Conservation (phyloP, 768 basidiomycete genomes). For the Lenzites betulinus region DNA sequence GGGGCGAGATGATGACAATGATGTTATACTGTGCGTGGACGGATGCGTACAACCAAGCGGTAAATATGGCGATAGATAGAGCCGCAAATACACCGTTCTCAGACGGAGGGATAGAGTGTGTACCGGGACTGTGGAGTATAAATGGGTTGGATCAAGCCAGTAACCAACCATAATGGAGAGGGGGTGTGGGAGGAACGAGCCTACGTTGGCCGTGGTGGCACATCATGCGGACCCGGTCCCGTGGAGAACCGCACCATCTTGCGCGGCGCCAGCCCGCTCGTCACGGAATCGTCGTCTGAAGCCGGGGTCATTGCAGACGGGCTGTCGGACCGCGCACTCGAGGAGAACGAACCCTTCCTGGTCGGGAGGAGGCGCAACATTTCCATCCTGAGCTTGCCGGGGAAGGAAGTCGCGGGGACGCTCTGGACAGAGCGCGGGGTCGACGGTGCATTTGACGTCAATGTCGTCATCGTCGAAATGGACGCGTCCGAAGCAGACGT, state of each 20-base stretch:
- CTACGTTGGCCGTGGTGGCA: slow-evolving; percentile 11
- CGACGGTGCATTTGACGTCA: slow-evolving; percentile 43
- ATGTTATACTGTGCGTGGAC: slow-evolving; percentile 8
- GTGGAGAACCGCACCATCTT: slow-evolving; percentile 68
- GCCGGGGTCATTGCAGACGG: slow-evolving; percentile 27
- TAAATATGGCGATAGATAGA: slow-evolving; percentile 15
- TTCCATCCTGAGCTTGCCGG: slow-evolving; percentile 43
- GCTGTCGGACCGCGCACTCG: slow-evolving; percentile 36
- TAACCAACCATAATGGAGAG: neutral
- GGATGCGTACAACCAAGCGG: slow-evolving; percentile 9
- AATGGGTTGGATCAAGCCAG: slow-evolving; percentile 7
- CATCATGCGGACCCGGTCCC: slow-evolving; percentile 35
- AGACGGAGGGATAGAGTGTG: neutral
- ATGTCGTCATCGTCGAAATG: slow-evolving; percentile 43
- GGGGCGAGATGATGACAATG: neutral
- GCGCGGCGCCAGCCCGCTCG: slow-evolving; percentile 41
- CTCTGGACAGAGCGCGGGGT: slow-evolving; percentile 29
- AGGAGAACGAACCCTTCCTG: slow-evolving; percentile 35
- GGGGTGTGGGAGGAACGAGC: neutral
- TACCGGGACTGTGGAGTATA: neutral
- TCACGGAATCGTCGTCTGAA: slow-evolving; percentile 26
- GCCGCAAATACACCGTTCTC: slow-evolving; percentile 4
- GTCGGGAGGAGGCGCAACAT: slow-evolving; percentile 53
- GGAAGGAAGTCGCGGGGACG: slow-evolving; percentile 22
- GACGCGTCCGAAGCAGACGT: slow-evolving; percentile 43